Base-by-base conservation (phyloP, 306 rosid species). In the Mimosa bimucronata region DNA sequence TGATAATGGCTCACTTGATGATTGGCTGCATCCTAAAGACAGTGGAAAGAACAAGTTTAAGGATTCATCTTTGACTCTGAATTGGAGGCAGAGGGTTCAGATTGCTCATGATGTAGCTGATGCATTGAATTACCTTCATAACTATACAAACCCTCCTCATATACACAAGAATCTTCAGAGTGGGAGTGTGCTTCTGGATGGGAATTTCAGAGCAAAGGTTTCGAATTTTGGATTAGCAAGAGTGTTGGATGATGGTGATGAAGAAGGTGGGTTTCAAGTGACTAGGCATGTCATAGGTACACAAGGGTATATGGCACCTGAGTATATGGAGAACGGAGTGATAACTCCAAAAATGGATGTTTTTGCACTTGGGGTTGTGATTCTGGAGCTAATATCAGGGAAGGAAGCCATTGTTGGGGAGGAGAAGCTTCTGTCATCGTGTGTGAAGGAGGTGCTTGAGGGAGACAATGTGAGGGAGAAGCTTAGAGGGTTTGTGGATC, bases 201-300 rank as follows among this genome's bases (percentile, higher is more conserved):
- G 82, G 1, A 86, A 61, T 65, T 78, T 89, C 52, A 82, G 95
- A 60, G 93, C 84, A 48, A 90, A 92, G 75, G 80, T 92, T 72
- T 86, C 95, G 5, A 85, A 90, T 73, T 90, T 92, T 30, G 93
- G 92, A 16, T 73, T 86, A 52, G 95, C 97, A 6, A 92, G 95
- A 88, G 70, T 69, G 0, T 50, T 85, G 60, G 91, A 75, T 23
- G 71, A 79, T 72, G 28, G 77, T 72, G 26, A 74, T 25, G 83
- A 74, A 3, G 87, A 62, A 37, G 86, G 65, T 28, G 88, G 83
- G 37, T 76, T 90, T 71, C 93, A 89, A 61, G 42, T 86, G 71
- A 92, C 95, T 4, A 88, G 95, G 75, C 97, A 92, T 73, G 97
- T 90, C 6, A 82, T 92, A 21, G 97, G 97, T 0, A 90, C 97